Evolutionary conservation across 2,329 filamentous ascomycete genomes (phyloP).

Genomic region (Nothophoma quercina): DNA sequence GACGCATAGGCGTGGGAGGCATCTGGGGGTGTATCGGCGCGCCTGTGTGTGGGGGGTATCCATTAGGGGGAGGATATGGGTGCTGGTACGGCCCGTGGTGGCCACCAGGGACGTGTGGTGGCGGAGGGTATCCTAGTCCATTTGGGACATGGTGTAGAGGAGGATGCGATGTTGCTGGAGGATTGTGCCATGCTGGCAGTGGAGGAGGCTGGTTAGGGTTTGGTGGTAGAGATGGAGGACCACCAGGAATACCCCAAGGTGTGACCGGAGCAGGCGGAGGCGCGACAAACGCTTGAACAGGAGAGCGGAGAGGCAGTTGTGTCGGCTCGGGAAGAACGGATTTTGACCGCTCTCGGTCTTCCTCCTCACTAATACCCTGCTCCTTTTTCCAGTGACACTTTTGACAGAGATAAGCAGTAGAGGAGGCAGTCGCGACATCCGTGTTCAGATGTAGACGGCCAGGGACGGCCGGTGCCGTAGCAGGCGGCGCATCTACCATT

Average conservation of each 20-base stretch:
- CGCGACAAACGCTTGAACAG: conserved; percentile 36
- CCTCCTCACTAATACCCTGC: conserved; percentile 43
- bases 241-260: conserved; percentile 33
- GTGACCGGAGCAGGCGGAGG: conserved; percentile 30
- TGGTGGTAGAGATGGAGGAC: conserved; percentile 23
- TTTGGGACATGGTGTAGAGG: conserved; percentile 42
- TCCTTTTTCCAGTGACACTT: conserved; percentile 58
- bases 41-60: conserved; percentile 44
- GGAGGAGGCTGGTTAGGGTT: conserved; percentile 40
- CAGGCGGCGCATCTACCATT: conserved; percentile 42
- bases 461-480: conserved; percentile 23
- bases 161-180: conserved; percentile 31
- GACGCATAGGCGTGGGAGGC: conserved; percentile 36
- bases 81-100: conserved; percentile 44
- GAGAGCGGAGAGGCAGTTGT: conserved; percentile 43
- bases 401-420: conserved; percentile 53
- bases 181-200: conserved; percentile 41
- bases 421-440: conserved; percentile 21
- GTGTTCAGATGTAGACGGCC: conserved; percentile 34
- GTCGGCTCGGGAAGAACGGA: conserved; percentile 44
- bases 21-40: conserved; percentile 40
- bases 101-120: conserved; percentile 34
- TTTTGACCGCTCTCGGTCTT: conserved; percentile 37
- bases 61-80: conserved; percentile 44
- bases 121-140: conserved; percentile 37